Percentiles rank a stretch among this genome's conserved stretches.
phyloP scores from a whole-genome alignment of 2,329 filamentous ascomycete genomes.

The Aulographum hederae region DNA sequence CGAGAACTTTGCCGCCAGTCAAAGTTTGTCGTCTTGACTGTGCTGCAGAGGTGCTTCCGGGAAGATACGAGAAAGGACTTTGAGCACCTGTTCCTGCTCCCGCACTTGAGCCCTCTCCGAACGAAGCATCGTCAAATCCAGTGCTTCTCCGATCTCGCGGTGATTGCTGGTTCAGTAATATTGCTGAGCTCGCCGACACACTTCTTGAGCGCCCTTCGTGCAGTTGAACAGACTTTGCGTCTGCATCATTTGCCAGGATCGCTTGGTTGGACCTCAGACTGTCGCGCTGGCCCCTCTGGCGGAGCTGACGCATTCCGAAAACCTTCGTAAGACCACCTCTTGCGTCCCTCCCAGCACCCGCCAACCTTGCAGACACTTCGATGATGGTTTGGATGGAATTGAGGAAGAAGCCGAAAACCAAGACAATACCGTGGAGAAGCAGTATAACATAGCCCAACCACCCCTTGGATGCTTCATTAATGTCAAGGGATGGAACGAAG shows the following conservation, averaged over 20 bases:
- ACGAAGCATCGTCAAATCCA: neutral
- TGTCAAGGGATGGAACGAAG: conserved; percentile 68
- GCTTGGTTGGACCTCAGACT: conserved; percentile 70
- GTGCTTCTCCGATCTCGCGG: neutral
- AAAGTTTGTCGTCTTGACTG: conserved; percentile 6
- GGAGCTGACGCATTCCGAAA: conserved; percentile 77
- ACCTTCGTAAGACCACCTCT: conserved; percentile 71
- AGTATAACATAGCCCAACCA: conserved; percentile 94
- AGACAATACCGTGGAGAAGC: conserved; percentile 63
- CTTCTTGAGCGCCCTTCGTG: conserved; percentile 31
- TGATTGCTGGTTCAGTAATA: conserved; percentile 34
- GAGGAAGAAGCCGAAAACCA: conserved; percentile 84
- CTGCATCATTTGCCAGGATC: conserved; percentile 55
- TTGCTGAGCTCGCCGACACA: conserved; percentile 41
- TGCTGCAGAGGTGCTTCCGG: conserved; percentile 28
- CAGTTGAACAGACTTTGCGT: conserved; percentile 39
- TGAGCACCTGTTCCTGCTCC: conserved; percentile 44
- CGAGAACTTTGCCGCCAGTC: conserved; percentile 16
- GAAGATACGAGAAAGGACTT: conserved; percentile 54
- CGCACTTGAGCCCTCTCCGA: conserved; percentile 34
- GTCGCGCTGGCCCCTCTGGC: conserved; percentile 47
- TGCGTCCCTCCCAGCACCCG: conserved; percentile 61
- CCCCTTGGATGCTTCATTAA: conserved; percentile 63
- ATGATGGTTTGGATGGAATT: conserved; percentile 81
- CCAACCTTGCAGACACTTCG: conserved; percentile 67